A percentile compares a stretch with the other conserved stretches of the same genome.
These are phyloP conservation scores for Paraconiothyrium sp. DNA, from an alignment of 2,329 filamentous ascomycete species.

Conservation along the genomic window DNA sequence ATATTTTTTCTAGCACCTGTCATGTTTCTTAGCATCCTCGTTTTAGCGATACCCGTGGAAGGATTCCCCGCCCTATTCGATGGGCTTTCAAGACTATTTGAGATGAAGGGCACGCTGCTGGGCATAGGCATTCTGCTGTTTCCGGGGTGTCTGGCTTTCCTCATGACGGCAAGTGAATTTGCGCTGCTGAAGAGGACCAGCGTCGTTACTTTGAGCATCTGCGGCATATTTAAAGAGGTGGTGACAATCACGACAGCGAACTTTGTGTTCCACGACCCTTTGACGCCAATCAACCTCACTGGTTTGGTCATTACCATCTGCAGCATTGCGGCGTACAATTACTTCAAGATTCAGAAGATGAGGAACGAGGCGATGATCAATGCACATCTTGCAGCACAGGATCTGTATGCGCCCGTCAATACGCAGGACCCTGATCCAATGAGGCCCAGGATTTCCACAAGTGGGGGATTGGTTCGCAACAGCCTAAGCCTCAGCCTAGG, in stretches of 20 bases:
- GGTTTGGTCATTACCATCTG: slow-evolving; percentile 88
- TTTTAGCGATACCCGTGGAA: slow-evolving; percentile 87
- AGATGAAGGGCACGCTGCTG: slow-evolving; percentile 72
- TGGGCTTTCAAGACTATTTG: slow-evolving; percentile 71
- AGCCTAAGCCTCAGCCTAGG: slow-evolving; percentile 46
- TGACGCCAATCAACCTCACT: slow-evolving; percentile 87
- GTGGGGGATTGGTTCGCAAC: slow-evolving; percentile 46
- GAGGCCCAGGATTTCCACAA: slow-evolving; percentile 28
- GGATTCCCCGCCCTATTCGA: slow-evolving; percentile 74
- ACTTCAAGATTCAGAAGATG: slow-evolving; percentile 93
- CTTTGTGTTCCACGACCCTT: slow-evolving; percentile 84
- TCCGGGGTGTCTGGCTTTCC: slow-evolving; percentile 88
- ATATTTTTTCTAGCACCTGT: slow-evolving; percentile 98
- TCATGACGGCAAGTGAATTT: slow-evolving; percentile 97
- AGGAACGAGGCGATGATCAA: slow-evolving; percentile 72
- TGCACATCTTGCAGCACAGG: slow-evolving; percentile 52
- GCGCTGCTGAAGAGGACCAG: slow-evolving; percentile 93
- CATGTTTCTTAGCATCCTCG: slow-evolving; percentile 87
- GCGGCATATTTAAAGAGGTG: slow-evolving; percentile 98
- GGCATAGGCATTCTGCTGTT: slow-evolving; percentile 83
- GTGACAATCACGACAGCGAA: slow-evolving; percentile 92
- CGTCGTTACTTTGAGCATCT: slow-evolving; percentile 94
- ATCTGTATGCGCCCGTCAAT: slow-evolving; percentile 49
- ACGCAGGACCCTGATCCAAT: slow-evolving; percentile 42
- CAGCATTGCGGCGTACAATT: slow-evolving; percentile 92